Base-by-base conservation (phyloP, 2,329 filamentous ascomycete species). In the Shiraia sp. region DNA sequence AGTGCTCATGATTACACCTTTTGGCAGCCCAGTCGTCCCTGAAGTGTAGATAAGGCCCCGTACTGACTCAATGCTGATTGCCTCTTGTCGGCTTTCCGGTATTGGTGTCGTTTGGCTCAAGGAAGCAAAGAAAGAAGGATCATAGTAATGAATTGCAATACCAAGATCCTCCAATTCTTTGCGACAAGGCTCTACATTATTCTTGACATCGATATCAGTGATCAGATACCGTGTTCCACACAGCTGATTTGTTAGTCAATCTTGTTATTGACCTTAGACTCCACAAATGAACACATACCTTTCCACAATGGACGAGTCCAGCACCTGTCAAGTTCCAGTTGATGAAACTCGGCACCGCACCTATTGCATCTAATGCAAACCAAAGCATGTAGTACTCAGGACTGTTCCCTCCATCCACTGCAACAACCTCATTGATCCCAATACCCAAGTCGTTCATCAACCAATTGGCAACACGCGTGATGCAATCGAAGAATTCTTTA, bases 201-300 rank as follows among this genome's bases (percentile, higher is more conserved):
- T 72, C 71, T 2, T 80, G 77, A 50, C 78, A 68, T 43, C 75
- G 65, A 0, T 72, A 66, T 31, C 75, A 68, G 37, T 73, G 66
- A 13, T 69, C 62, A 45, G 70, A 60, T 47, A 81, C 72, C 36
- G 71, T 70, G 49, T 45, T 63, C 65, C 65, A 72, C 42, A 89
- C 54, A 35, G 73, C 69, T 40, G 79, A 54, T 10, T 70, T 66
- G 61, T 87, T 78, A 10, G 77, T 76, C 8, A 24, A 17, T 10
- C 12, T 3, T 13, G 33, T 2, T 22, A 24, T 2, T 38, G 7
- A 9, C 10, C 19, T 19, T 3, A 22, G 67, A 62, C 2, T 65
- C 53, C 6, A 67, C 28, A 55, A 14, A 62, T 77, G 69, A 7
- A 72, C 15, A 41, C 49, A 22, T 34, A 65, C 63, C 50, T 62